A percentile compares a stretch with the other conserved stretches of the same genome.
Conservation (phyloP, 2,329 filamentous ascomycete species). For the Scedosporium boydii region DNA sequence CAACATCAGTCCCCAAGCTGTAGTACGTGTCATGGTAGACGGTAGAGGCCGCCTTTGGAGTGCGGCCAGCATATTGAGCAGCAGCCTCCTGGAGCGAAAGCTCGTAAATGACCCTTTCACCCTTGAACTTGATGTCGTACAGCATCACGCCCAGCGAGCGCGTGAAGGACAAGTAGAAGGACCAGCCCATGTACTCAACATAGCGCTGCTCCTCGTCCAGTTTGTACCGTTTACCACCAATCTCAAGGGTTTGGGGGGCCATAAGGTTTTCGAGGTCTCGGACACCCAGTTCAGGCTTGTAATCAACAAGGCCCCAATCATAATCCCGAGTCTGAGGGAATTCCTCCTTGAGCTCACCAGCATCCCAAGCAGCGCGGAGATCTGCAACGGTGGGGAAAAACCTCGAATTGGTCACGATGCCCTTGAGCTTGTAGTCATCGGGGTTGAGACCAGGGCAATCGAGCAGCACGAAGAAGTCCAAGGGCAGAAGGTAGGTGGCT, state of each 20-base stretch:
- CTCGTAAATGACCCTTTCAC: slow-evolving; percentile 41
- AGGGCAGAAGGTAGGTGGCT: slow-evolving; percentile 28
- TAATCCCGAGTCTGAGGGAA: slow-evolving; percentile 23
- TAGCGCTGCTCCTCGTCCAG: slow-evolving; percentile 34
- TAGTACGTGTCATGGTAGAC: slow-evolving; percentile 32
- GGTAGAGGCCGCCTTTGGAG: slow-evolving; percentile 32
- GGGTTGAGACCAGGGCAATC: slow-evolving; percentile 33
- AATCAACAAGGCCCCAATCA: slow-evolving; percentile 24
- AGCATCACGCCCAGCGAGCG: slow-evolving; percentile 34
- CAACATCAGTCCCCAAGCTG: slow-evolving; percentile 23
- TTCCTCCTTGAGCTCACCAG: slow-evolving; percentile 24
- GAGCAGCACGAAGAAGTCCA: slow-evolving; percentile 34
- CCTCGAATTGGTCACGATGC: slow-evolving; percentile 29
- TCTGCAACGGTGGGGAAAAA: slow-evolving; percentile 24
- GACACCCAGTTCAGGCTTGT: slow-evolving; percentile 18
- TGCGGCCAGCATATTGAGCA: slow-evolving; percentile 39
- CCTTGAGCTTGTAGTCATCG: slow-evolving; percentile 29
- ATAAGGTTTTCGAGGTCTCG: slow-evolving; percentile 24
- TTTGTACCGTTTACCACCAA: slow-evolving; percentile 29
- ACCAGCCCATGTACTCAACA: slow-evolving; percentile 43
- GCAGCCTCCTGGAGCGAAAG: slow-evolving; percentile 42
- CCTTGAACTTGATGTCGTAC: slow-evolving; percentile 40
- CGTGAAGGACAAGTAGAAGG: slow-evolving; percentile 37
- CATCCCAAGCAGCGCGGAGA: slow-evolving; percentile 25
- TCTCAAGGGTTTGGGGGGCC: slow-evolving; percentile 25